Percentiles rank a stretch among this genome's conserved stretches.
These are phyloP conservation scores for Fusarium sp. DNA, from an alignment of 2,329 filamentous ascomycete genomes.

Conservation along the genomic window DNA sequence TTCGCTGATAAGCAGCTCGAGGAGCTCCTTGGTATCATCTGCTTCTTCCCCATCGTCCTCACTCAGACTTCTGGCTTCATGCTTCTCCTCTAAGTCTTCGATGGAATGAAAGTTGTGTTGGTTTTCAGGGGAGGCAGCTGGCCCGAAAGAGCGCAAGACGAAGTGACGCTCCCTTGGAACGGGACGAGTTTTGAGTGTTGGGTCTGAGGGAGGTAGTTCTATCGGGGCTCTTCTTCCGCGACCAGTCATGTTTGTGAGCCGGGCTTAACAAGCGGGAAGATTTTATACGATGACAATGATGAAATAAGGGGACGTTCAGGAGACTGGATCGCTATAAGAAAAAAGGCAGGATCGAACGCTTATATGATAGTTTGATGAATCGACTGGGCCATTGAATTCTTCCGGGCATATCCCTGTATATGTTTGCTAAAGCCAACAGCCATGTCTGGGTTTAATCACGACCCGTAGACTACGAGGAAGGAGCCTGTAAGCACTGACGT, in stretches of 20 bases:
- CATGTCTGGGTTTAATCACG: too few relatives aligned
- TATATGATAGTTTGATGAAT: background rate
- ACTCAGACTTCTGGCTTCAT: background rate
- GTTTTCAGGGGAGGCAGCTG: background rate
- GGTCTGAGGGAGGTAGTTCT: background rate
- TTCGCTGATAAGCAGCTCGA: background rate
- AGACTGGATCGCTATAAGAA: background rate
- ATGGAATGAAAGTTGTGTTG: background rate
- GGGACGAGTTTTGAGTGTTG: constrained; percentile 4
- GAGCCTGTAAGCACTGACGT: too few relatives aligned
- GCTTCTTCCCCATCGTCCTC: background rate
- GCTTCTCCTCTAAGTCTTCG: background rate
- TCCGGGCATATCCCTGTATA: background rate
- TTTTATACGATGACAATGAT: background rate
- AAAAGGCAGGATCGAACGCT: background rate
- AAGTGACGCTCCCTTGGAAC: constrained; percentile 9
- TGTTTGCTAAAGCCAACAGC: background rate
- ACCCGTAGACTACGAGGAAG: too few relatives aligned
- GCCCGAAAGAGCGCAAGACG: background rate
- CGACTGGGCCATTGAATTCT: background rate
- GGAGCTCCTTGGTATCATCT: background rate
- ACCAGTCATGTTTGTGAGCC: background rate
- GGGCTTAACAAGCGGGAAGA: too few relatives aligned
- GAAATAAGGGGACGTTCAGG: background rate
- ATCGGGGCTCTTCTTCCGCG: background rate